These are phyloP conservation scores for Debaryomyces subglobosus DNA, from an alignment of 1,139 yeast species.

Conservation along the genomic window DNA sequence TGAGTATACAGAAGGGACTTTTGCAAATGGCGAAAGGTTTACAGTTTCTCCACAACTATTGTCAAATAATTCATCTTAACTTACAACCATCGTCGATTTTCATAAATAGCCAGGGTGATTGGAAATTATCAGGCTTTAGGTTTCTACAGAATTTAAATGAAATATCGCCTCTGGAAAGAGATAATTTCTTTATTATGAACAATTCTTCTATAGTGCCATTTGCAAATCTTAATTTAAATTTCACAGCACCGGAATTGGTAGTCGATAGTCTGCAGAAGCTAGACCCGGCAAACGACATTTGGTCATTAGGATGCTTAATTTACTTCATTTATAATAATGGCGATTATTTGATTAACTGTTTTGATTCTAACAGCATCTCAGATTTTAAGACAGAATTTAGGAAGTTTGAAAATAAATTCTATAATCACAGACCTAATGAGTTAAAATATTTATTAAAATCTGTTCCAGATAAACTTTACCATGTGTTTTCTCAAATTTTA, in stretches of 20 bases:
- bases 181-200: slow-evolving; percentile 61
- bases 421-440: slow-evolving; percentile 48
- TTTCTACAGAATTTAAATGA: slow-evolving; percentile 60
- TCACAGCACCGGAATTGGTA: slow-evolving; percentile 45
- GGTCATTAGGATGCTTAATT: slow-evolving; percentile 80
- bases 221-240: slow-evolving; percentile 71
- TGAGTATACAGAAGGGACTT: slow-evolving; percentile 83
- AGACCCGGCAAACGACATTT: slow-evolving; percentile 75
- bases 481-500: slow-evolving; percentile 37
- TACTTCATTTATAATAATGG: slow-evolving; percentile 62
- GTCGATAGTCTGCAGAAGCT: slow-evolving; percentile 40
- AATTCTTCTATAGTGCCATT: slow-evolving; percentile 80
- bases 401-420: slow-evolving; percentile 43
- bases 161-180: slow-evolving; percentile 50
- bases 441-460: slow-evolving; percentile 50
- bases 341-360: slow-evolving; percentile 50
- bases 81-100: slow-evolving; percentile 77
- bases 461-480: slow-evolving; percentile 38
- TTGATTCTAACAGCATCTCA: slow-evolving; percentile 48
- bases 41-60: slow-evolving; percentile 77
- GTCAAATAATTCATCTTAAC: slow-evolving; percentile 76
- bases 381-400: slow-evolving; percentile 53
- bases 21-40: slow-evolving; percentile 78
- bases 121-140: slow-evolving; percentile 85
- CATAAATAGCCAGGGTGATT: slow-evolving; percentile 85